phyloP scores from a whole-genome alignment of 371 early-diverging fungal species.

The Haplosporangium sp. region DNA sequence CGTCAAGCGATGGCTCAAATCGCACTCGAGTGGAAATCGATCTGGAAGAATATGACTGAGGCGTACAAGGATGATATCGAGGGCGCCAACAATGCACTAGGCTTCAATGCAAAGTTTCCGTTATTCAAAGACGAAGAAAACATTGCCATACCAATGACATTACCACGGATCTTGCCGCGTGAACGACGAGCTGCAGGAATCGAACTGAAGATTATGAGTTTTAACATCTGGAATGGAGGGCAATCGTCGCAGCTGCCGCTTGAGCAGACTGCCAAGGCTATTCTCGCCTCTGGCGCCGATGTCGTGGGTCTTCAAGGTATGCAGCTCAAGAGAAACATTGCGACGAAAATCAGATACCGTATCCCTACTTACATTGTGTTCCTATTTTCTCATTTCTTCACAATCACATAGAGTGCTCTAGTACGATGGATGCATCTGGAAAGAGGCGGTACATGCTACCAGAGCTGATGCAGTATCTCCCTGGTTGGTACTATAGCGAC shows the following conservation, averaged over 20 bases:
- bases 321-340: neutral
- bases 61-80: conserved; percentile 29
- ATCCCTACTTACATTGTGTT: no score
- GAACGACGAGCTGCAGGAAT: conserved; percentile 37
- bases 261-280: conserved; percentile 46
- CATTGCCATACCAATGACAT: conserved; percentile 15
- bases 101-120: conserved; percentile 34
- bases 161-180: conserved; percentile 39
- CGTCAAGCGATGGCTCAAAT: conserved; percentile 32
- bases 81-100: conserved; percentile 48
- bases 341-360: no score
- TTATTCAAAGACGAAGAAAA: conserved; percentile 21
- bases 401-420: conserved; percentile 33
- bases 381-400: no score
- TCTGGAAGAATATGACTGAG: conserved; percentile 24
- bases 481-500: conserved; percentile 53
- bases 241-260: conserved; percentile 18
- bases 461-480: conserved; percentile 43
- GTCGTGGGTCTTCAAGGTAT: conserved; percentile 55
- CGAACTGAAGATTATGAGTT: conserved; percentile 42
- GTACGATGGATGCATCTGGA: conserved; percentile 11
- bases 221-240: conserved; percentile 55
- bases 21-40: conserved; percentile 38
- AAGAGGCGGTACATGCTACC: conserved; percentile 44
- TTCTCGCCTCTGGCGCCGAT: conserved; percentile 51